phyloP scores from a whole-genome alignment of 2,329 filamentous ascomycete genomes.

The Alternaria longipes region DNA sequence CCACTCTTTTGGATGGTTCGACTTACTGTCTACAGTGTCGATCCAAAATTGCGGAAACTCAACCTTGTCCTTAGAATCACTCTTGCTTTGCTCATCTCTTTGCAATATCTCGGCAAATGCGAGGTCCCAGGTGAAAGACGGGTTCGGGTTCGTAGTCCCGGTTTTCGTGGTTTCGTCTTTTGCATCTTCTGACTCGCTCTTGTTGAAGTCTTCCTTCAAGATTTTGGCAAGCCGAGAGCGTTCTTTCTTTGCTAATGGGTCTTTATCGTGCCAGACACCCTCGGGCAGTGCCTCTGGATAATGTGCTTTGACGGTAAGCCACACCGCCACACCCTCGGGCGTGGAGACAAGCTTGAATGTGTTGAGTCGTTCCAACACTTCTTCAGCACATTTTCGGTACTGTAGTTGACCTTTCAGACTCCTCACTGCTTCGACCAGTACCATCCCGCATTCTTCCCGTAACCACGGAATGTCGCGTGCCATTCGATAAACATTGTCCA shows the following conservation, averaged over 20 bases:
- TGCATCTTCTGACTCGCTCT: conserved; percentile 59
- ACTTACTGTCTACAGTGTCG: conserved; percentile 83
- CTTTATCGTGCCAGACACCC: conserved; percentile 75
- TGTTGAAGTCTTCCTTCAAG: conserved; percentile 76
- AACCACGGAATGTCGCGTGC: conserved; percentile 88
- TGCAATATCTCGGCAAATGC: conserved; percentile 64
- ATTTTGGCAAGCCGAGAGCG: conserved; percentile 75
- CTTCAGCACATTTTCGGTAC: conserved; percentile 67
- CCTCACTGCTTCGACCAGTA: conserved; percentile 76
- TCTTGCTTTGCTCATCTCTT: conserved; percentile 33
- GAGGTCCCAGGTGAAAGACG: conserved; percentile 89
- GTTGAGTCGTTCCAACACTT: conserved; percentile 69
- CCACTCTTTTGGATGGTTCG: neutral
- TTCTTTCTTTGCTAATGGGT: conserved; percentile 76
- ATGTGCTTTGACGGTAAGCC: conserved; percentile 73
- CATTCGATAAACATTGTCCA: conserved; percentile 77
- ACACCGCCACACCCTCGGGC: conserved; percentile 88
- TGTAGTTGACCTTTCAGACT: conserved; percentile 57
- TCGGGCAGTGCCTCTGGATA: conserved; percentile 72
- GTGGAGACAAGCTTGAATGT: conserved; percentile 76
- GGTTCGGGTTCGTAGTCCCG: conserved; percentile 78
- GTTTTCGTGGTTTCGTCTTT: conserved; percentile 63
- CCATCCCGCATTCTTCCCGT: conserved; percentile 84
- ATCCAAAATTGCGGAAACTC: conserved; percentile 83
- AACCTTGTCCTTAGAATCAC: conserved; percentile 48